Percentiles rank a stretch among this genome's conserved stretches.
Evolutionary conservation across 352 stramenopile genomes (phyloP).

Genomic region (Globisporangium canariense): DNA sequence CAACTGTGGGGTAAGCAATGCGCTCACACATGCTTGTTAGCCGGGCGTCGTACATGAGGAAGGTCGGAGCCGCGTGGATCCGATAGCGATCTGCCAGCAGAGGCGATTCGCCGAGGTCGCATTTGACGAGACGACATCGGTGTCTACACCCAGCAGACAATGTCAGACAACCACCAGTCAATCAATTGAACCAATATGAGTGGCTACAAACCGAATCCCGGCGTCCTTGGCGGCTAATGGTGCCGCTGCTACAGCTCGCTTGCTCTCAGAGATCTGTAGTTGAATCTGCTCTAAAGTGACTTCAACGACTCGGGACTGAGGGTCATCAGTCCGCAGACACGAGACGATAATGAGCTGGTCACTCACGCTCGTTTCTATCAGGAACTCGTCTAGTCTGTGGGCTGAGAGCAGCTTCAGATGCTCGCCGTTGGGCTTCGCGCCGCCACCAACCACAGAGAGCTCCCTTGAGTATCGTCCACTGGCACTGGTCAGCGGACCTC

Average conservation of each 20-base stretch:
- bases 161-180: background rate
- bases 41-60: slow-evolving; percentile 47
- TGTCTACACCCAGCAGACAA: slow-evolving; percentile 4
- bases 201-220: slow-evolving; percentile 7
- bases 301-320: slow-evolving; percentile 47
- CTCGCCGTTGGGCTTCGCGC: slow-evolving; percentile 25
- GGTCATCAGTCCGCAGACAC: slow-evolving; percentile 65
- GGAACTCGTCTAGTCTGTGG: slow-evolving; percentile 42
- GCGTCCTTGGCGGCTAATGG: background rate
- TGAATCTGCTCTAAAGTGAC: slow-evolving; percentile 61
- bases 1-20: background rate
- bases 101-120: slow-evolving; percentile 63
- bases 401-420: slow-evolving; percentile 38
- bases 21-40: background rate
- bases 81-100: slow-evolving; percentile 55
- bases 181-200: background rate
- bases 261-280: slow-evolving; percentile 21
- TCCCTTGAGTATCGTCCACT: slow-evolving; percentile 74
- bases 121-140: slow-evolving; percentile 67
- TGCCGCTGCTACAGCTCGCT: background rate
- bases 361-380: slow-evolving; percentile 29
- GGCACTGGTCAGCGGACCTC: slow-evolving; percentile 54
- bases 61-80: slow-evolving; percentile 69
- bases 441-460: slow-evolving; percentile 44
- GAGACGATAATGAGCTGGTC: slow-evolving; percentile 66